A percentile compares a stretch with the other conserved stretches of the same genome.
These are phyloP conservation scores for Syncephalastrum sp. DNA, from an alignment of 371 early-diverging fungal species.

Conservation along the genomic window DNA sequence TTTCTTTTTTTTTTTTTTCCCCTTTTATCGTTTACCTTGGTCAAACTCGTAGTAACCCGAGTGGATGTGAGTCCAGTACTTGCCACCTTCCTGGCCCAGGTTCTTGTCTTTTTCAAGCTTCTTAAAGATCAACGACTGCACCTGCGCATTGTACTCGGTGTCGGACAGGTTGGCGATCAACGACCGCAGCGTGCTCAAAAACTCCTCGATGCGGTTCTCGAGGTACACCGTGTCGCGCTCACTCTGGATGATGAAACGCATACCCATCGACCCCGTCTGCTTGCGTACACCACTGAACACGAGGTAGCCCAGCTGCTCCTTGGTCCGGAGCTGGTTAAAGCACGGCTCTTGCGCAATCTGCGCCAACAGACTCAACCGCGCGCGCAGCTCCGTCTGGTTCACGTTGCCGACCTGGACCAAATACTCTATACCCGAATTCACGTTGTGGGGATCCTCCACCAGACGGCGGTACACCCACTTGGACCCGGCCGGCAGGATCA, in stretches of 20 bases:
- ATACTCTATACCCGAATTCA: conserved; percentile 88
- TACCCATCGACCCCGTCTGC: conserved; percentile 57
- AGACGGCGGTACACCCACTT: conserved; percentile 63
- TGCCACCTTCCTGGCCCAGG: conserved; percentile 71
- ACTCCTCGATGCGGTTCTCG: conserved; percentile 79
- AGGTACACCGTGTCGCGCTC: conserved; percentile 81
- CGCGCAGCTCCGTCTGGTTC: conserved; percentile 56
- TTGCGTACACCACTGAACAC: conserved; percentile 71
- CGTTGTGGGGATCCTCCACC: conserved; percentile 75
- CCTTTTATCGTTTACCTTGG: too few species aligned
- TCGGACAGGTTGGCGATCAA: conserved; percentile 65
- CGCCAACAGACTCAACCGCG: conserved; percentile 65
- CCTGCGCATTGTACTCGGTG: conserved; percentile 75
- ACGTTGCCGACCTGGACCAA: conserved; percentile 66
- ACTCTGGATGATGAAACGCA: conserved; percentile 83
- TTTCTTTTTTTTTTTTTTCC: too few species aligned
- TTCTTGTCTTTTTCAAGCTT: conserved; percentile 88
- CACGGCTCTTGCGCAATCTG: conserved; percentile 85
- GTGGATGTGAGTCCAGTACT: conserved; percentile 79
- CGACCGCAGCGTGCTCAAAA: conserved; percentile 56
- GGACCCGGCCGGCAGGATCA: conserved; percentile 62
- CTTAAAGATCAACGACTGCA: conserved; percentile 67
- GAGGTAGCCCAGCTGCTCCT: conserved; percentile 85
- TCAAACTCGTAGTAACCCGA: conserved; percentile 88
- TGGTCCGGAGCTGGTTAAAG: conserved; percentile 90